phyloP scores from a whole-genome alignment of 306 rosid genomes.

The Delonix regia region DNA sequence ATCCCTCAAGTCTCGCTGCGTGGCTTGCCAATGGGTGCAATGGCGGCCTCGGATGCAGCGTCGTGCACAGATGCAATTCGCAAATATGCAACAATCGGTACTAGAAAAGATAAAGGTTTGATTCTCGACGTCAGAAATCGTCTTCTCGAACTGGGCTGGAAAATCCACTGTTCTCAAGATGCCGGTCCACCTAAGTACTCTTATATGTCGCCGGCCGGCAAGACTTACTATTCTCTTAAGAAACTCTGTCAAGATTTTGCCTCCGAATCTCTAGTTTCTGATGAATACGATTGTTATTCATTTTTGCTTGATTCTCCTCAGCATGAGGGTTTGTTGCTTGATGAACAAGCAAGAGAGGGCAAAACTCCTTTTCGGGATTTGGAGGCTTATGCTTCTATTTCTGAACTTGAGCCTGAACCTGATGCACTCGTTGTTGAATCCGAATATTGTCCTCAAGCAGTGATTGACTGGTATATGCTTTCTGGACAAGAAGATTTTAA shows the following conservation, averaged over 20 bases:
- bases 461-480: constrained; percentile 43
- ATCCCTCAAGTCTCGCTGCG: background rate
- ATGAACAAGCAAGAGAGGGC: background rate
- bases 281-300: background rate
- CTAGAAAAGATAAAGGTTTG: background rate
- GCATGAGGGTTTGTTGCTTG: background rate
- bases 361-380: background rate
- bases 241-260: background rate
- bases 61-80: background rate
- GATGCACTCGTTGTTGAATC: background rate
- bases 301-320: background rate
- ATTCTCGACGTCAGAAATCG: background rate
- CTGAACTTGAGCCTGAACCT: too few species aligned
- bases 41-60: background rate
- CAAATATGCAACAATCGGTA: background rate
- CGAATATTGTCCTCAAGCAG: constrained; percentile 51
- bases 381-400: background rate
- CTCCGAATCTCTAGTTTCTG: background rate
- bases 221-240: background rate
- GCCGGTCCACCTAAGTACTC: background rate
- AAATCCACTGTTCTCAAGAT: background rate
- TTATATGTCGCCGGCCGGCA: background rate
- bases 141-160: background rate
- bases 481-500: background rate
- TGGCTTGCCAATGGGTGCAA: background rate